These are phyloP conservation scores for Hibiscus trionum DNA, from an alignment of 345 rosid species.

Conservation along the genomic window DNA sequence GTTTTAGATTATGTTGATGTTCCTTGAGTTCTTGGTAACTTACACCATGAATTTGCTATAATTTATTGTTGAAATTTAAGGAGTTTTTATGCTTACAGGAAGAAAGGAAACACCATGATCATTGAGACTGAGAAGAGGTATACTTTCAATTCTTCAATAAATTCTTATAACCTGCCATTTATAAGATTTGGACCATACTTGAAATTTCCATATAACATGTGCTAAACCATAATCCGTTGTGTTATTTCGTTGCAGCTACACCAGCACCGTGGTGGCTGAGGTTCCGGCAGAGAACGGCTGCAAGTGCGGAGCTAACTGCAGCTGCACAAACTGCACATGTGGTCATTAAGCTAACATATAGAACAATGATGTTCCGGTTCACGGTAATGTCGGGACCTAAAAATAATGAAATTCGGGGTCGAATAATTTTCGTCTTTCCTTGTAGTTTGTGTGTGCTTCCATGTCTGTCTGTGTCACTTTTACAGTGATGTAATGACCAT, in stretches of 20 bases:
- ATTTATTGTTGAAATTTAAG: background rate
- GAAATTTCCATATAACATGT: too few species aligned
- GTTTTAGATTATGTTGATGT: background rate
- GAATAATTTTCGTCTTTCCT: too few species aligned
- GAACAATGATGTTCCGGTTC: background rate
- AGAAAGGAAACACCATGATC: constrained; percentile 31
- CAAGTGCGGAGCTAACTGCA: constrained; percentile 77
- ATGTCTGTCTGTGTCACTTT: background rate
- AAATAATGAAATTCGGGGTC: background rate
- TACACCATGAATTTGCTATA: too few species aligned
- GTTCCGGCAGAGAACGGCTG: constrained; percentile 49
- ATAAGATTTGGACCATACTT: too few species aligned
- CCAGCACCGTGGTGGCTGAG: constrained; percentile 31
- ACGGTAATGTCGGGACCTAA: background rate
- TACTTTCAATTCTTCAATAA: background rate
- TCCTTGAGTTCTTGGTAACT: background rate
- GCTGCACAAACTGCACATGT: constrained; percentile 67
- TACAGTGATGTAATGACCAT: constrained; percentile 10
- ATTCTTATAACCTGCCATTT: too few species aligned
- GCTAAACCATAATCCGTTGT: background rate
- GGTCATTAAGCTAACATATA: constrained; percentile 20
- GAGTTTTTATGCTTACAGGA: background rate
- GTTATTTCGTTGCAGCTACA: constrained; percentile 31
- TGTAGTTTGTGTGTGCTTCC: background rate
- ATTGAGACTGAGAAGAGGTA: constrained; percentile 65